Conservation (phyloP, 2,329 filamentous ascomycete genomes). For the Exophiala spinifera region DNA sequence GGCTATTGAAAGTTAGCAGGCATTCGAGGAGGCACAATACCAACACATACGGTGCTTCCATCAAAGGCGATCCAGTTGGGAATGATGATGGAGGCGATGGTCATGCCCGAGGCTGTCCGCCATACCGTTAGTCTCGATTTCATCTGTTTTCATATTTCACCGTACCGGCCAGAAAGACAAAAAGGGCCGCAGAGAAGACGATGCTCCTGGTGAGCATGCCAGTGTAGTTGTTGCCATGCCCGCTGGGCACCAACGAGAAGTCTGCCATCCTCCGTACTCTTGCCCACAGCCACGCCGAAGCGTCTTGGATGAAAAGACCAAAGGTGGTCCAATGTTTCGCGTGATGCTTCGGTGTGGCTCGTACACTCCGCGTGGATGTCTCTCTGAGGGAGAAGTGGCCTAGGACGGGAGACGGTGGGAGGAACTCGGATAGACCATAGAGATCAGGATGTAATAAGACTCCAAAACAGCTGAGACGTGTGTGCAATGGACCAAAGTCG, state of each 20-base stretch:
- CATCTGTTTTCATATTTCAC: not conserved
- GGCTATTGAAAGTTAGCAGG: conserved; percentile 27
- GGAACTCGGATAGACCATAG: too few species aligned
- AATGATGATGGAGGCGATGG: conserved; percentile 45
- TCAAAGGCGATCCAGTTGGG: conserved; percentile 50
- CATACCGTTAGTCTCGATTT: not conserved
- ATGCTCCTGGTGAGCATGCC: conserved; percentile 49
- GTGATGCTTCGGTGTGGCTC: too few species aligned
- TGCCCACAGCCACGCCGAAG: conserved; percentile 6
- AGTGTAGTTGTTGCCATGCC: conserved; percentile 45
- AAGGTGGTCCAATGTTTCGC: too few species aligned
- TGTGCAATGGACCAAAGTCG: too few species aligned
- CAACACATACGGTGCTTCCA: conserved; percentile 39
- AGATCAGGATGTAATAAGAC: too few species aligned
- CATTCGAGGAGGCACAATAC: not conserved
- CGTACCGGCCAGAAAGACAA: conserved; percentile 45
- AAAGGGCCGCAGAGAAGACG: conserved; percentile 44
- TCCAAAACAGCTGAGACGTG: too few species aligned
- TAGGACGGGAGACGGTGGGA: too few species aligned
- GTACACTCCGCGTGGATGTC: too few species aligned
- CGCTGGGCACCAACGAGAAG: conserved; percentile 43
- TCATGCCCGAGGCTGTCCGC: conserved; percentile 42
- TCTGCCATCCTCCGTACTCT: conserved; percentile 37
- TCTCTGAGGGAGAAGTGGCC: too few species aligned
- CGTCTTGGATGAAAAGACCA: not conserved